Evolutionary conservation across 371 early-diverging fungal genomes (phyloP).

Genomic region (Mucor lusitanicus): DNA sequence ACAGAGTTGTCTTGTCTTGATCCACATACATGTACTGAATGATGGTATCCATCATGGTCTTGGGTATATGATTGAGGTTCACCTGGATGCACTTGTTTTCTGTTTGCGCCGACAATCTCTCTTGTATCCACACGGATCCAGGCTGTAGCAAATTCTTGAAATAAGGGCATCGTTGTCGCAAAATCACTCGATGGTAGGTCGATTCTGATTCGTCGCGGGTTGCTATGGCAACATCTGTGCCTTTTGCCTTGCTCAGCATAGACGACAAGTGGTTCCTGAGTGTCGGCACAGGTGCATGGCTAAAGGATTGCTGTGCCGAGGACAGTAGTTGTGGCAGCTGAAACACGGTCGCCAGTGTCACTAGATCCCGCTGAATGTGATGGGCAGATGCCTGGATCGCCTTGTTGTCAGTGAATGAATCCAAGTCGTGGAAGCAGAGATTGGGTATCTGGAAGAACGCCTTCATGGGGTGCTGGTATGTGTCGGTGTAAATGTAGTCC

Average conservation of each 20-base stretch:
- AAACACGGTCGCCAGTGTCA: conserved; percentile 29
- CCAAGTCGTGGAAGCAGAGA: conserved; percentile 7
- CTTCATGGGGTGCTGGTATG: conserved; percentile 38
- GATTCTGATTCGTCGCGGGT: conserved; percentile 29
- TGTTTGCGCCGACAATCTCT: conserved; percentile 23
- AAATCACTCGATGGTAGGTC: conserved; percentile 53
- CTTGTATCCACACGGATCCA: conserved; percentile 54
- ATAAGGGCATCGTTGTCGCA: conserved; percentile 67
- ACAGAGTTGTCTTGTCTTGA: conserved; percentile 35
- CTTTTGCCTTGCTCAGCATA: conserved; percentile 8
- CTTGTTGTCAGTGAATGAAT: background rate
- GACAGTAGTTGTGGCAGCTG: conserved; percentile 25
- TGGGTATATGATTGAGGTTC: conserved; percentile 49
- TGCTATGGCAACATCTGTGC: conserved; percentile 45
- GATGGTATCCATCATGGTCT: conserved; percentile 48
- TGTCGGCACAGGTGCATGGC: conserved; percentile 24
- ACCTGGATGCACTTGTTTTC: conserved; percentile 28
- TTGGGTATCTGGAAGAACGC: conserved; percentile 22
- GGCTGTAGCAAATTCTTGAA: conserved; percentile 61
- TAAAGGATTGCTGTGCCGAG: conserved; percentile 32
- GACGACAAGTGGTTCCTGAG: conserved; percentile 11
- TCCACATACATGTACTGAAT: conserved; percentile 60
- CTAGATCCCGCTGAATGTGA: conserved; percentile 33
- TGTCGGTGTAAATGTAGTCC: conserved; percentile 43
- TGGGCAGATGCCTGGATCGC: background rate